Conservation (phyloP, 2,329 filamentous ascomycete species). For the Talaromyces piceae region DNA sequence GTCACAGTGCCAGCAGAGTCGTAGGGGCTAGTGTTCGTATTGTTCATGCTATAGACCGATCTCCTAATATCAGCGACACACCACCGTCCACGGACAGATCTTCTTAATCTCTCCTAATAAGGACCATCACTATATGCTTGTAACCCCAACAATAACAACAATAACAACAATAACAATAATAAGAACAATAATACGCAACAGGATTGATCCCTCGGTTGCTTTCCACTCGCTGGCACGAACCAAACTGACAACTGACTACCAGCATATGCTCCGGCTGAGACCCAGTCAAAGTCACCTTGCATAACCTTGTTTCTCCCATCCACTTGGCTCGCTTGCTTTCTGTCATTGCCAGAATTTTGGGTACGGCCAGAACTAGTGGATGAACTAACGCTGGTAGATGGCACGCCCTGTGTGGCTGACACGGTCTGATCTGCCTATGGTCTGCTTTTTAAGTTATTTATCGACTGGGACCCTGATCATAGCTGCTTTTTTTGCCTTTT, state of each 20-base stretch:
- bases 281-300: not conserved
- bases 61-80: too few relatives aligned
- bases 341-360: not conserved
- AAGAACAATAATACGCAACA: not conserved
- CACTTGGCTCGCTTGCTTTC: not conserved
- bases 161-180: too few relatives aligned
- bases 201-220: too few relatives aligned
- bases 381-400: not conserved
- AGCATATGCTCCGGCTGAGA: not conserved
- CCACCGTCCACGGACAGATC: too few relatives aligned
- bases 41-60: too few relatives aligned
- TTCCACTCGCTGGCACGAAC: too few relatives aligned
- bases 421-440: not conserved
- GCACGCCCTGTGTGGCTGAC: not conserved
- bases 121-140: too few relatives aligned
- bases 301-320: not conserved
- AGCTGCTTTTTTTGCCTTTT: not conserved
- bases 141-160: too few relatives aligned
- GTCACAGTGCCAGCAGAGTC: too few relatives aligned
- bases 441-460: not conserved
- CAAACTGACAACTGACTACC: too few relatives aligned
- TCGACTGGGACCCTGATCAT: not conserved
- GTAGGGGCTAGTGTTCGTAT: too few relatives aligned
- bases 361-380: not conserved
- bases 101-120: too few relatives aligned